Percentiles rank a stretch among this genome's conserved stretches.
Evolutionary conservation across 2,329 filamentous ascomycete species (phyloP).

Genomic region (Calonectria leucothoes): DNA sequence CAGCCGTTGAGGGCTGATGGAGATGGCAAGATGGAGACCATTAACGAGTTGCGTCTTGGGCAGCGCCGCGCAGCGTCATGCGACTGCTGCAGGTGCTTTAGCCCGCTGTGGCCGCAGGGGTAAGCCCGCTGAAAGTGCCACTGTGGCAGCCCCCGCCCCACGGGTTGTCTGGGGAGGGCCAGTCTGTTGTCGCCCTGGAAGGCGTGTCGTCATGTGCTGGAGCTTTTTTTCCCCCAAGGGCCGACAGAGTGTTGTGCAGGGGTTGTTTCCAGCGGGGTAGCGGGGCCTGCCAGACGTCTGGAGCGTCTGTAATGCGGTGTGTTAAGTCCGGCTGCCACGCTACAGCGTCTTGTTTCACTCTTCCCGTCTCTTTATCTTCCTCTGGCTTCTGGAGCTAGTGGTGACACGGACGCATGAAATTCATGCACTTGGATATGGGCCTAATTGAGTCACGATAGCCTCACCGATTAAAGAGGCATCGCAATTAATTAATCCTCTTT

Average conservation of each 20-base stretch:
- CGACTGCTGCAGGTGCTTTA: background rate
- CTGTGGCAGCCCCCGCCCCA: slow-evolving; percentile 1
- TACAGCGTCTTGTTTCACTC: background rate
- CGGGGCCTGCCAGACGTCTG: background rate
- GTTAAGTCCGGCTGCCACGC: background rate
- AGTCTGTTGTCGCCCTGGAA: background rate
- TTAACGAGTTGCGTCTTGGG: slow-evolving; percentile 24
- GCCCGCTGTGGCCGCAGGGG: background rate
- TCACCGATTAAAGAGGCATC: background rate
- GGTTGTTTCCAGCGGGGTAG: background rate
- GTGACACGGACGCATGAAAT: slow-evolving; percentile 2
- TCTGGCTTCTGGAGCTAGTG: background rate
- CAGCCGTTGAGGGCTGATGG: slow-evolving; percentile 24
- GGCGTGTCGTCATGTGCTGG: background rate
- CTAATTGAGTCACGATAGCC: background rate
- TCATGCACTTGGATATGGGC: background rate
- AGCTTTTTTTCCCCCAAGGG: background rate
- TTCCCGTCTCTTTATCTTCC: background rate
- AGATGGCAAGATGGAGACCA: slow-evolving; percentile 27
- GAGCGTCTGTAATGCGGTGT: background rate
- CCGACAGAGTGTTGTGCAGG: background rate
- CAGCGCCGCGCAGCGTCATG: background rate
- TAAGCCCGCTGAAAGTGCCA: slow-evolving; percentile 1
- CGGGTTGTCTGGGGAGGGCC: background rate
- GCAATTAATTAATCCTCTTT: background rate